Evolutionary conservation across 495 filamentous ascomycete species (phyloP), one percentile per base, ranked within the genome.

Genomic region (Neurospora sp.): DNA sequence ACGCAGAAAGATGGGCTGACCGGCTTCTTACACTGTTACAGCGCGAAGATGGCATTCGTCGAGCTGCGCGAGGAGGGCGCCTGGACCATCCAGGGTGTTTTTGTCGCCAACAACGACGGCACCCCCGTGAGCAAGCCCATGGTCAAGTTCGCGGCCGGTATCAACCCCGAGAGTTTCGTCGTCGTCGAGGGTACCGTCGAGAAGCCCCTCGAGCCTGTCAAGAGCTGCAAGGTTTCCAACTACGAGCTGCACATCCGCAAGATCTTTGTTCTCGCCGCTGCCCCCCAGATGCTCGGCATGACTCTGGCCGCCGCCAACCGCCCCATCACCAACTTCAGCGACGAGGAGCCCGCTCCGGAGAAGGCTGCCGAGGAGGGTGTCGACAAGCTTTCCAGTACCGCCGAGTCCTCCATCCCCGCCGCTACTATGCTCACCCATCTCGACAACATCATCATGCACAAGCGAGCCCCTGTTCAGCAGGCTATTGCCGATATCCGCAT

Each of bases 11-110:
- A 66, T 66, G 54, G 54, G 54, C 54, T 66, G 54, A 66, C 54
- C 31, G 54, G 54, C 28, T 66, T 66, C 5, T 66, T 66, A 66
- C 28, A 66, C 54, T 34, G 54, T 36, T 36, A 66, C 54, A 66
- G 93, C 76, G 92, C 93, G 74, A 96, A 97, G 83, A 90, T 98
- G 85, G 92, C 89, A 72, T 98, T 98, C 84, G 87, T 98, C 78
- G 93, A 96, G 82, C 87, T 98, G 71, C 87, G 94, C 72, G 91
- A 97, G 84, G 90, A 92, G 79, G 89, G 90, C 69, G 88, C 90
- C 78, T 85, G 83, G 84, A 72, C 54, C 59, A 74, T 74, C 59
- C 73, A 97, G 85, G 94, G 89, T 71, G 78, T 88, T 31, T 86
- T 92, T 76, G 85, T 90, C 71, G 88, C 90, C 31, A 86, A 79